A percentile compares a stretch with the other conserved stretches of the same genome.
These are phyloP conservation scores for Plectranthus barbatus DNA, from an alignment of 257 asterid genomes.

Conservation along the genomic window DNA sequence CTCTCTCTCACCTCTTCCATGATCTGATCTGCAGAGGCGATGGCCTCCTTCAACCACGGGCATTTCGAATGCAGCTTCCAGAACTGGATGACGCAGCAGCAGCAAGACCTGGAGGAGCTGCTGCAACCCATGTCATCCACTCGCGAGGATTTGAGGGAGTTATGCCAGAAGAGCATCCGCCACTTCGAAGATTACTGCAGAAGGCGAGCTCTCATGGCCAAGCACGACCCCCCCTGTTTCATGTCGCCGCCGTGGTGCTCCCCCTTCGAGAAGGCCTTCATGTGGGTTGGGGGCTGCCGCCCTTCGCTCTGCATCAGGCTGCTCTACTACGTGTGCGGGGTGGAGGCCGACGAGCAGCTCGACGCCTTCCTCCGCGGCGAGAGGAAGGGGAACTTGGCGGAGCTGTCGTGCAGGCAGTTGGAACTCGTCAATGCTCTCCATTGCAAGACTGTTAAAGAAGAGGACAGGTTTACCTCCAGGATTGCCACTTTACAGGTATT, in stretches of 20 bases:
- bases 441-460: not conserved
- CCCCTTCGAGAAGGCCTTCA: not conserved
- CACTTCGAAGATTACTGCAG: too few relatives aligned
- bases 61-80: too few relatives aligned
- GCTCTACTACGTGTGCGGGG: not conserved
- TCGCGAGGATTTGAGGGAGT: too few relatives aligned
- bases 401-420: not conserved
- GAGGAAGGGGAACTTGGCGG: not conserved
- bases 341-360: not conserved
- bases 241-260: not conserved
- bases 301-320: not conserved
- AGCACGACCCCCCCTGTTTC: not conserved
- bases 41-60: too few relatives aligned
- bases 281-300: not conserved
- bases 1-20: too few relatives aligned
- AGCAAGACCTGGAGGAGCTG: too few relatives aligned
- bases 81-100: too few relatives aligned
- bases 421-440: not conserved
- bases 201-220: not conserved
- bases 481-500: conserved; percentile 4
- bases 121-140: too few relatives aligned
- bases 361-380: not conserved
- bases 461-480: not conserved
- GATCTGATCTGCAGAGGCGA: too few relatives aligned
- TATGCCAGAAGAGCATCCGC: too few relatives aligned